Evolutionary conservation across 371 early-diverging fungal genomes (phyloP).

Genomic region (Scutellospora calospora): DNA sequence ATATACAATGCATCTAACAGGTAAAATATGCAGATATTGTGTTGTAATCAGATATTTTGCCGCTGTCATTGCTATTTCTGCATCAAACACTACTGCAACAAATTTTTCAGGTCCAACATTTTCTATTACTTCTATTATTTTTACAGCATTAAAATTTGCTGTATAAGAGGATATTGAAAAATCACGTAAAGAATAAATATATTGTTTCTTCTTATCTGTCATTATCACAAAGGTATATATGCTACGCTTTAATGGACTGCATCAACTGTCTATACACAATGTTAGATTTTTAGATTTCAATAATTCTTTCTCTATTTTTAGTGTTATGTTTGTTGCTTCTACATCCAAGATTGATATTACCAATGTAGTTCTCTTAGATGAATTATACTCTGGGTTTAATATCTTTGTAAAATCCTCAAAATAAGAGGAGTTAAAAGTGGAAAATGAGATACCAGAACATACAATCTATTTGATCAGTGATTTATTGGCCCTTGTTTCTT

Average conservation of each 20-base stretch:
- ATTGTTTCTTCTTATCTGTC: background rate
- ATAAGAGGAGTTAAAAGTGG: background rate
- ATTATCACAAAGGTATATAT: constrained; percentile 19
- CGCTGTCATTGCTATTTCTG: background rate
- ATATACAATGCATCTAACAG: no score
- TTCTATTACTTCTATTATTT: background rate
- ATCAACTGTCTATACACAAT: constrained; percentile 4
- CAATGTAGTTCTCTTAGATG: background rate
- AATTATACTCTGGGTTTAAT: background rate
- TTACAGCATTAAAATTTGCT: no score
- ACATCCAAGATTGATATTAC: background rate
- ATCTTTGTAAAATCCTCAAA: constrained; percentile 5
- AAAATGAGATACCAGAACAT: constrained; percentile 4
- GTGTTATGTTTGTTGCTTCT: background rate
- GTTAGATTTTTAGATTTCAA: constrained; percentile 9
- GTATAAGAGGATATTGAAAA: background rate
- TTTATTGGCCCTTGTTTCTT: background rate
- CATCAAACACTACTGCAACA: background rate
- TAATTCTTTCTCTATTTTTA: constrained; percentile 4
- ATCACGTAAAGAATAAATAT: background rate
- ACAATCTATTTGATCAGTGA: background rate
- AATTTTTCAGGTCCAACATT: background rate
- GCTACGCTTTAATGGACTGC: background rate
- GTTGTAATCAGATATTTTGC: background rate
- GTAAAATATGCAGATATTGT: background rate